Conservation (phyloP, 2,329 filamentous ascomycete genomes). For the Neonectria ditissima region DNA sequence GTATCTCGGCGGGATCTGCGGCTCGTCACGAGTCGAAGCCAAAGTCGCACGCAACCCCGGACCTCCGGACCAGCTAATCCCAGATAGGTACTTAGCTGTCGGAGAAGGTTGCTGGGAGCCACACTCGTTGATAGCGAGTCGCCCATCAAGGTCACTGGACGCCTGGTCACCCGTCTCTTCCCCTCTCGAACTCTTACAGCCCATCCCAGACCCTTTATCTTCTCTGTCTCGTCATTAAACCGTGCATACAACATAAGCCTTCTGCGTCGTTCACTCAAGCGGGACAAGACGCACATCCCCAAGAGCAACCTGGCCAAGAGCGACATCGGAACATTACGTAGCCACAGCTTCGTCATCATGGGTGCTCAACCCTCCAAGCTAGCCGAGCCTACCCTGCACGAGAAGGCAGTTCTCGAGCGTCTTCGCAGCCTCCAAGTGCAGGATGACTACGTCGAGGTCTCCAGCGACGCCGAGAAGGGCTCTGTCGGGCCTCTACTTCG, state of each 20-base stretch:
- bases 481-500: constrained; percentile 26
- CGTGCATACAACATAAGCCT: neutral
- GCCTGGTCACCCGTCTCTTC: neutral
- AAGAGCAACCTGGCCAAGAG: neutral
- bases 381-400: constrained; percentile 46
- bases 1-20: neutral
- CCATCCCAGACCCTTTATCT: neutral
- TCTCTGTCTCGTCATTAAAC: neutral
- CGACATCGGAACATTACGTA: neutral
- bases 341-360: constrained; percentile 48
- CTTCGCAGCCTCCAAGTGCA: constrained; percentile 60
- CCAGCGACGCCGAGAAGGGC: constrained; percentile 49
- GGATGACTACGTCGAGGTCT: constrained; percentile 65
- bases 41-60: constrained; percentile 1
- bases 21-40: constrained; percentile 16
- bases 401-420: constrained; percentile 60
- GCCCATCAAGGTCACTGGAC: constrained; percentile 2
- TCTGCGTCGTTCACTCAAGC: neutral
- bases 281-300: neutral
- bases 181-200: constrained; percentile 6
- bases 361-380: constrained; percentile 59
- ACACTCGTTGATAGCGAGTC: constrained; percentile 24
- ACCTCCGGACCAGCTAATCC: constrained; percentile 15
- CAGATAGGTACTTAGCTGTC: constrained; percentile 18
- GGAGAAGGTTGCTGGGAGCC: constrained; percentile 1